Conservation (phyloP, 2,329 filamentous ascomycete genomes). For the Drechslera avenae region DNA sequence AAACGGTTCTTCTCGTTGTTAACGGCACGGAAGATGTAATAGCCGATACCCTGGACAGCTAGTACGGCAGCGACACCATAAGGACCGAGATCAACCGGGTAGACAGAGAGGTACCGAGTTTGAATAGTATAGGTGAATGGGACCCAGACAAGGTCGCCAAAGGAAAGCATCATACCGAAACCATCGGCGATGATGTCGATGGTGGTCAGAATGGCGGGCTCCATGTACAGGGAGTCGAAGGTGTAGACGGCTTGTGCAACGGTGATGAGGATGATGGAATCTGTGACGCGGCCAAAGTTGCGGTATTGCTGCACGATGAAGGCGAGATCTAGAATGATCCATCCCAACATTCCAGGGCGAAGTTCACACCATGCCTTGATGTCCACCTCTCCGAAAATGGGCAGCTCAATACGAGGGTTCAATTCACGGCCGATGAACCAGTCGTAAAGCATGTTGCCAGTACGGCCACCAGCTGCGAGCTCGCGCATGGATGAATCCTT, state of each 20-base stretch:
- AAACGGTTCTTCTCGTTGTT: slow-evolving; percentile 97
- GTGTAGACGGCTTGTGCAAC: slow-evolving; percentile 81
- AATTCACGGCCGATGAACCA: slow-evolving; percentile 97
- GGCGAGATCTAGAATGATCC: slow-evolving; percentile 82
- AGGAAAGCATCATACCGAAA: slow-evolving; percentile 93
- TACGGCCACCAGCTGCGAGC: slow-evolving; percentile 79
- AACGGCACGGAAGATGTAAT: slow-evolving; percentile 88
- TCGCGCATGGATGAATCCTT: slow-evolving; percentile 74
- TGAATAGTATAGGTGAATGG: slow-evolving; percentile 88
- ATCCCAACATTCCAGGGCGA: slow-evolving; percentile 88
- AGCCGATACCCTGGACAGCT: slow-evolving; percentile 72
- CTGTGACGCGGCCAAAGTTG: slow-evolving; percentile 79
- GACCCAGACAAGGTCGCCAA: slow-evolving; percentile 91
- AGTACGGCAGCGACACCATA: slow-evolving; percentile 68
- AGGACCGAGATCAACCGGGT: slow-evolving; percentile 79
- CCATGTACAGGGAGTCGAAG: slow-evolving; percentile 84
- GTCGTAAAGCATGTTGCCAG: slow-evolving; percentile 87
- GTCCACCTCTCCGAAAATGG: slow-evolving; percentile 82
- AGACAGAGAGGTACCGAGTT: slow-evolving; percentile 79
- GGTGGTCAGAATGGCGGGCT: slow-evolving; percentile 85
- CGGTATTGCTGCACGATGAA: slow-evolving; percentile 89
- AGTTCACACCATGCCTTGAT: slow-evolving; percentile 90
- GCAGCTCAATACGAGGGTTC: slow-evolving; percentile 81
- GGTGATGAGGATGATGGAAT: slow-evolving; percentile 82
- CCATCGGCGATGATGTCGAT: slow-evolving; percentile 94